Evolutionary conservation across 768 basidiomycete genomes (phyloP).

Genomic region (Imleria badia): DNA sequence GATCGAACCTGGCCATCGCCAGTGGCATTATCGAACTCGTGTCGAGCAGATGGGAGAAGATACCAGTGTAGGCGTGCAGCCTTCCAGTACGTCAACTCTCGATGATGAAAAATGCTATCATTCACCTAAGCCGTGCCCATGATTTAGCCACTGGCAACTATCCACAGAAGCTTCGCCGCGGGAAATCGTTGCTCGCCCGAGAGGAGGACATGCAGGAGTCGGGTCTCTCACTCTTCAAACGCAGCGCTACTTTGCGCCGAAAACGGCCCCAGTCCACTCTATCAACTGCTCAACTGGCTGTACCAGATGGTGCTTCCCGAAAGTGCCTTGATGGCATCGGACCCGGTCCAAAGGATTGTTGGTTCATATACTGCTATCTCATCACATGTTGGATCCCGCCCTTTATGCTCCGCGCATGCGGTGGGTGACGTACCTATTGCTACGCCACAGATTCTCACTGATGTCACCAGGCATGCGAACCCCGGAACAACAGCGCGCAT

Average conservation of each 20-base stretch:
- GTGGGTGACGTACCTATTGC: slow-evolving; percentile 44
- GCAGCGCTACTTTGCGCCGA: slow-evolving; percentile 75
- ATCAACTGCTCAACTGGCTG: slow-evolving; percentile 39
- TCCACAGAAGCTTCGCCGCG: slow-evolving; percentile 70
- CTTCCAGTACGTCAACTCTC: slow-evolving; percentile 65
- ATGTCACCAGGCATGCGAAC: slow-evolving; percentile 69
- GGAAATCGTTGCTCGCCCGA: slow-evolving; percentile 84
- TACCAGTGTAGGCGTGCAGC: slow-evolving; percentile 68
- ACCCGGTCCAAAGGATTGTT: slow-evolving; percentile 88
- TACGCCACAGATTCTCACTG: slow-evolving; percentile 6
- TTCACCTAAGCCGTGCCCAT: slow-evolving; percentile 6
- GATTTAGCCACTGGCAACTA: slow-evolving; percentile 73
- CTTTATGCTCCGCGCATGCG: slow-evolving; percentile 72
- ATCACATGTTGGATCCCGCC: slow-evolving; percentile 83
- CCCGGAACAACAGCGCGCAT: slow-evolving; percentile 92
- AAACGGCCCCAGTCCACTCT: slow-evolving; percentile 50
- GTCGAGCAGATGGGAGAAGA: slow-evolving; percentile 77
- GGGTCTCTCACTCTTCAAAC: slow-evolving; percentile 88
- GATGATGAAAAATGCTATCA: background rate
- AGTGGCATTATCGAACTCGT: slow-evolving; percentile 92
- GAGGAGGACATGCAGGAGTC: slow-evolving; percentile 92
- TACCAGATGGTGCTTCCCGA: slow-evolving; percentile 37
- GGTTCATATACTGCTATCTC: slow-evolving; percentile 93
- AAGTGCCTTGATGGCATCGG: slow-evolving; percentile 70
- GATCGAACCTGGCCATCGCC: slow-evolving; percentile 90